phyloP scores from a whole-genome alignment of 2,329 filamentous ascomycete genomes.

The Bipolaris zeicola region DNA sequence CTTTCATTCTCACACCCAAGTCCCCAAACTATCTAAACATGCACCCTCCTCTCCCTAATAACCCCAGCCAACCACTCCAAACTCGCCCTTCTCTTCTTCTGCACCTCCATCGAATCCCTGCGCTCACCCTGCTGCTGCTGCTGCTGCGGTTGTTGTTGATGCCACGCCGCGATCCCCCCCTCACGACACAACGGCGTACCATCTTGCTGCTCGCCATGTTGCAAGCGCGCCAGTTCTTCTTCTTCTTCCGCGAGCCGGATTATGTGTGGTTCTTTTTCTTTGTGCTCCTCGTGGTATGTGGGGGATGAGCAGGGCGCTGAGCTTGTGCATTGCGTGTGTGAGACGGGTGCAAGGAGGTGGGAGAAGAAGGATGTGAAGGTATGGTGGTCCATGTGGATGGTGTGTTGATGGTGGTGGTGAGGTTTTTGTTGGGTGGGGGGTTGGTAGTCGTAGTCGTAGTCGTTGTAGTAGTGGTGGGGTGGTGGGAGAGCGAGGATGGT shows the following conservation, averaged over 20 bases:
- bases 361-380: slow-evolving; percentile 20
- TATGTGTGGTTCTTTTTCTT: too few relatives aligned
- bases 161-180: slow-evolving; percentile 28
- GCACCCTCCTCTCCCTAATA: slow-evolving; percentile 1
- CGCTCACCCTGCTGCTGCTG: slow-evolving; percentile 4
- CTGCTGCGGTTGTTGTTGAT: neutral
- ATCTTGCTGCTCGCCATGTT: slow-evolving; percentile 22
- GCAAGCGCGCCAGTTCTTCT: slow-evolving; percentile 14
- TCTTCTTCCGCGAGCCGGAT: slow-evolving; percentile 17
- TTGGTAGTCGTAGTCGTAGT: neutral
- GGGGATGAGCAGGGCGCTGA: slow-evolving; percentile 7
- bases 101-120: neutral
- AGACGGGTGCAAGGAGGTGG: slow-evolving; percentile 23
- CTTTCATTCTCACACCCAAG: too few relatives aligned
- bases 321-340: slow-evolving; percentile 20
- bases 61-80: slow-evolving; percentile 15
- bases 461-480: neutral
- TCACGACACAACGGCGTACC: slow-evolving; percentile 32
- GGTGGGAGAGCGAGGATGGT: neutral
- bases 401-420: neutral
- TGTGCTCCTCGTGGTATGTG: too few relatives aligned
- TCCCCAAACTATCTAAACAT: too few relatives aligned
- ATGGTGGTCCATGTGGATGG: slow-evolving; percentile 11
- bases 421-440: neutral
- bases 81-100: slow-evolving; percentile 16